A percentile compares a stretch with the other conserved stretches of the same genome.
Conservation (phyloP, 2,329 filamentous ascomycete species). For the Pseudogymnoascus pannorum region DNA sequence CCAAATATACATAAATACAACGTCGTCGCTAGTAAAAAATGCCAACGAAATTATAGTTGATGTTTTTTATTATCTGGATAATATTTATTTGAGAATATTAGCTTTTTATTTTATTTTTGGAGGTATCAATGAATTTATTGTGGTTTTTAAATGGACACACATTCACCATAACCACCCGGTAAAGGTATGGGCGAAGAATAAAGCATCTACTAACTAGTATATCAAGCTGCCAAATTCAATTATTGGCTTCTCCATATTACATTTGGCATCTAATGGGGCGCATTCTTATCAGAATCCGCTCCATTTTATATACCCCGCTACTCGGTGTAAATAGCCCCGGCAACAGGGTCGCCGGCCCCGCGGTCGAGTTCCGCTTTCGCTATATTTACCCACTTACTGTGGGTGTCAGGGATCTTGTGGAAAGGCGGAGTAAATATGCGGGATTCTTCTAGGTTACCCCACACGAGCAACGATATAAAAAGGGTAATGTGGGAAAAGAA, state of each 20-base stretch:
- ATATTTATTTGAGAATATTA: not conserved
- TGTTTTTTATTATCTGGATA: no score
- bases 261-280: not conserved
- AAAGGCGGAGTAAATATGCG: conserved; percentile 3
- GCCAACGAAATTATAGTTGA: not conserved
- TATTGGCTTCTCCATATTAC: not conserved
- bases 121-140: not conserved
- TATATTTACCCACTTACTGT: not conserved
- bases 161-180: no score
- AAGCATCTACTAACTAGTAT: not conserved
- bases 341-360: not conserved
- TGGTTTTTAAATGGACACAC: no score
- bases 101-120: not conserved
- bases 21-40: not conserved
- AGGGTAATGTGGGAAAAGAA: not conserved
- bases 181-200: not conserved
- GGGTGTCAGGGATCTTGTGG: not conserved
- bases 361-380: not conserved
- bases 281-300: not conserved
- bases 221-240: not conserved
- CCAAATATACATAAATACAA: no score
- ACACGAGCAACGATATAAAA: not conserved
- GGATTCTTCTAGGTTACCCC: not conserved
- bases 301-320: conserved; percentile 4
- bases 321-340: conserved; percentile 2